A percentile compares a stretch with the other conserved stretches of the same genome.
phyloP scores from a whole-genome alignment of 1,139 yeast species.

The Pichia sp. region DNA sequence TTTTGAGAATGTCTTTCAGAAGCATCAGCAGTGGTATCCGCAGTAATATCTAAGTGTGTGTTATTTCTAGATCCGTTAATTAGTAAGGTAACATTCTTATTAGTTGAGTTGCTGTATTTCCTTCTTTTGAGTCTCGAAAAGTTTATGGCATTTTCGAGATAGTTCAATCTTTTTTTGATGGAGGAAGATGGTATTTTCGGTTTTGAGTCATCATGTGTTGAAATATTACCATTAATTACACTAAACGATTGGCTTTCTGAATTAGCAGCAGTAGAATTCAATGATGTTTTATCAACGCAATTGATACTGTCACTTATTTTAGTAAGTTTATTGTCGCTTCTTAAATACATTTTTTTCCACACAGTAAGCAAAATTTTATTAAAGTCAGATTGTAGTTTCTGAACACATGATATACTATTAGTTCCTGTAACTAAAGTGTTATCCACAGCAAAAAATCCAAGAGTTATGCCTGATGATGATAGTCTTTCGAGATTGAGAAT shows the following conservation, averaged over 20 bases:
- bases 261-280: too few species aligned
- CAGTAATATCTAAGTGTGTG: background rate
- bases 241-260: background rate
- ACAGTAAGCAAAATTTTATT: slow-evolving; percentile 5
- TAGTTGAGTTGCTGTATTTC: background rate
- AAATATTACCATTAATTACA: background rate
- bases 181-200: background rate
- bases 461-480: background rate
- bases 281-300: background rate
- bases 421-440: background rate
- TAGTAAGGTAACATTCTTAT: background rate
- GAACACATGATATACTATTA: background rate
- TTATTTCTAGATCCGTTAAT: background rate
- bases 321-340: background rate
- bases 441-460: slow-evolving; percentile 12
- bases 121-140: slow-evolving; percentile 3
- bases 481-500: slow-evolving; percentile 5
- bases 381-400: slow-evolving; percentile 6
- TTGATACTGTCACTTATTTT: background rate
- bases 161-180: background rate
- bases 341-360: slow-evolving; percentile 4
- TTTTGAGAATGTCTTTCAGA: background rate
- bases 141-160: slow-evolving; percentile 3
- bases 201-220: background rate
- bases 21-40: background rate